Evolutionary conservation across 345 rosid genomes (phyloP), one percentile per base, ranked within the genome.

Genomic region (Euphorbia lathyris): DNA sequence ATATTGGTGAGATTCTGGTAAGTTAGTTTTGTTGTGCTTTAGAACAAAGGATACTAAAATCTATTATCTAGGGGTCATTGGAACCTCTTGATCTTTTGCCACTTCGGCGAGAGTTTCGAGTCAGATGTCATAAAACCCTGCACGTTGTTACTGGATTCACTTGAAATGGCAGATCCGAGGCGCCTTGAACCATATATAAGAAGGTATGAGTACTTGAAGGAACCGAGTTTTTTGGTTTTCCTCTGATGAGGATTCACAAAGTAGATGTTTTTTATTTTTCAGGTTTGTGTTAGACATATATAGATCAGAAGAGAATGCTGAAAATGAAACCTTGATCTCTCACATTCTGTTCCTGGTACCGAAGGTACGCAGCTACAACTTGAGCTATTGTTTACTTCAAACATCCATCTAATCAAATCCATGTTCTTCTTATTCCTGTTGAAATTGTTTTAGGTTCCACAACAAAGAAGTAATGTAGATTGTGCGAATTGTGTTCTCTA

Each of bases 401-500:
- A 14, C 51, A n/a, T 63, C 11, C 52, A n/a, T 23, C n/a, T 20
- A 13, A 2, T 23, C 19, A 16, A 58, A 67, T 58, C 50, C 22
- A 3, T 13, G 8, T 36, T 16, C 23, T 11, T 25, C 10, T 5
- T 58, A 6, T 9, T 7, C 20, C 45, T 59, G 4, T 63, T 32
- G 58, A 14, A 20, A 53, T 67, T 27, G 40, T 57, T 58, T 1
- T 60, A 90, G 96, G 96, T 88, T 58, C 93, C 96, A 25, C 96
- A 86, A 58, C 96, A 90, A 73, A 84, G 85, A 70, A 74, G 86
- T 56, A 86, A 66, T 60, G 84, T 70, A 36, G 93, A 88, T 74
- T 90, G 96, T 74, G 96, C 91, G 40, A 82, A 71, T 62, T 90
- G 78, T 78, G 93, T 90, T 58, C 87, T 90, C 42, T 86, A 86